phyloP scores from a whole-genome alignment of 2,329 filamentous ascomycete species.

The Westerdykella aurantiaca region DNA sequence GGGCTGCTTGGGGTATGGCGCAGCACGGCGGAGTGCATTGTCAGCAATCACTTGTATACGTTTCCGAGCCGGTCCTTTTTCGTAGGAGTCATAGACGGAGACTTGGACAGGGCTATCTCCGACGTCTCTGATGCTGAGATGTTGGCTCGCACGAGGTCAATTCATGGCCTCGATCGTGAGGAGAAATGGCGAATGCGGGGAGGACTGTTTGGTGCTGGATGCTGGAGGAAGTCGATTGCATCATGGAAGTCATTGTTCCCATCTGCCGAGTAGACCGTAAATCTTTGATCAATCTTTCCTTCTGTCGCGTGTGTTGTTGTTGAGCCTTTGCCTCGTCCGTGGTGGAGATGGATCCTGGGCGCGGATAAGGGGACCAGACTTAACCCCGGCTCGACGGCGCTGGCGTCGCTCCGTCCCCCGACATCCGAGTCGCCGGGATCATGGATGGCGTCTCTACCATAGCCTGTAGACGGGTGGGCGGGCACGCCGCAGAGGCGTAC shows the following conservation, averaged over 20 bases:
- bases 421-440: background rate
- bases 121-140: background rate
- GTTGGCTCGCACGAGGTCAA: no score
- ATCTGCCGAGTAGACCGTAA: no score
- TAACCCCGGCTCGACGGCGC: background rate
- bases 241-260: no score
- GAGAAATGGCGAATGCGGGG: background rate
- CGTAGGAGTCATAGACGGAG: background rate
- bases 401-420: background rate
- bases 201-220: background rate
- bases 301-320: background rate
- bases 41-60: background rate
- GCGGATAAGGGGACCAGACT: background rate
- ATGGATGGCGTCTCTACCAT: no score
- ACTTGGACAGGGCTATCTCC: background rate
- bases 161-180: background rate
- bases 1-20: no score
- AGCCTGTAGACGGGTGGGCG: no score
- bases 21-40: background rate
- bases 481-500: no score
- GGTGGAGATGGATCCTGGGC: background rate
- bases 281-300: no score
- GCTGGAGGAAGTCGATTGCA: background rate
- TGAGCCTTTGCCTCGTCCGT: background rate
- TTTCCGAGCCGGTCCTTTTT: background rate